Conservation (phyloP, 2,329 filamentous ascomycete species). For the Talaromyces sp. region DNA sequence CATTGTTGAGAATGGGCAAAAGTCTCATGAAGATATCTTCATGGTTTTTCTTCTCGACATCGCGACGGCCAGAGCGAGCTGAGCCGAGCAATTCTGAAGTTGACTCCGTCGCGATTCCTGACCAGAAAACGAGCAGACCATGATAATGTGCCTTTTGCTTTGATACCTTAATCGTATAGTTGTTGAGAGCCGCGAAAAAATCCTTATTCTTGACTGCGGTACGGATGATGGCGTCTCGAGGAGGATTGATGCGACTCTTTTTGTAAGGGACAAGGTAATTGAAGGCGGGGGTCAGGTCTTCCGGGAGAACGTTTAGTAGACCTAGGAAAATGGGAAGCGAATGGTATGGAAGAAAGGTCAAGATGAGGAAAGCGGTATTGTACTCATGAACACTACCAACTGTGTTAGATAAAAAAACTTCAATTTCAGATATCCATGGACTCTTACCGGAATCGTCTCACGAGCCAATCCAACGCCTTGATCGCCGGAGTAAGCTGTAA, state of each 20-base stretch:
- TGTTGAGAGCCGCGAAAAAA: conserved; percentile 72
- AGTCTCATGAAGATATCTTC: conserved; percentile 68
- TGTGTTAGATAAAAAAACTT: conserved; percentile 15
- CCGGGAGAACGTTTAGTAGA: conserved; percentile 79
- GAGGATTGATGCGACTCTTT: conserved; percentile 67
- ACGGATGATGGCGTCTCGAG: conserved; percentile 76
- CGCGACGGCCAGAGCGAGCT: conserved; percentile 67
- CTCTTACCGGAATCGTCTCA: conserved; percentile 76
- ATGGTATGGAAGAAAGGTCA: conserved; percentile 91
- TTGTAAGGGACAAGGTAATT: conserved; percentile 85
- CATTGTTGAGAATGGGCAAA: conserved; percentile 68
- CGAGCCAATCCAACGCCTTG: conserved; percentile 90
- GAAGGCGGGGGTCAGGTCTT: conserved; percentile 65
- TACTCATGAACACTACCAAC: conserved; percentile 74
- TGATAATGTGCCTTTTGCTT: conserved; percentile 68
- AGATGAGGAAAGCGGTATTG: conserved; percentile 71
- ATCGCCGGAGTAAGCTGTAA: conserved; percentile 81
- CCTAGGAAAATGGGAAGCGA: conserved; percentile 78
- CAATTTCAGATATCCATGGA: background rate
- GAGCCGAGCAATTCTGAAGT: conserved; percentile 76
- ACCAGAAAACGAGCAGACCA: conserved; percentile 83
- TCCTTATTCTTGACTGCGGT: conserved; percentile 72
- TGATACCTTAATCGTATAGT: conserved; percentile 71
- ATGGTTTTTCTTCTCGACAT: conserved; percentile 73
- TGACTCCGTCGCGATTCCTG: conserved; percentile 77